Base-by-base conservation (phyloP, 495 filamentous ascomycete species). In the Amphirosellinia nigrospora region DNA sequence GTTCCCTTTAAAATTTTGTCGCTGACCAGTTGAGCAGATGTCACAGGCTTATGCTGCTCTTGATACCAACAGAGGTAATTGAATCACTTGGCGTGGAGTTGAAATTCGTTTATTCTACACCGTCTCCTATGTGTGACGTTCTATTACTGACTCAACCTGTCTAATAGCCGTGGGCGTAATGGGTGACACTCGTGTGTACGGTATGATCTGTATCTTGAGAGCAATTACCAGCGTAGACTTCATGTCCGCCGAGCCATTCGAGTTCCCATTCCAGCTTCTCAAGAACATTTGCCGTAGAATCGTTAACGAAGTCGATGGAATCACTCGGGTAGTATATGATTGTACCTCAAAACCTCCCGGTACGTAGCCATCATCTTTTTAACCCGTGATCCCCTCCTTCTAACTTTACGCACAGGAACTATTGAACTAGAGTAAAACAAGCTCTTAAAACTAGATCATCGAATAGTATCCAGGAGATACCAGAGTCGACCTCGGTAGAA, bases 11-110 rank as follows among this genome's bases (percentile, higher is more conserved):
- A 15, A 23, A 11, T 36, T 10, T 3, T 58, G 32, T 48, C 38
- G 30, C 50, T 53, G 28, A 69, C 34, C 6, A 4, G 13, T n/a
- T 4, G 23, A 39, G 13, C n/a, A 78, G 64, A 93, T 94, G 63
- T 87, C 83, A 64, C 93, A 97, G 78, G 95, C 95, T 5, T 97
- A 89, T 72, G 96, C 93, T 23, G 96, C 88, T 19, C 81, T 98
- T 32, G 82, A 93, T 50, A 89, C 90, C 4, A 81, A 76, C 74
- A 78, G 71, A 56, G 70, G 71, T 76, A 41, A 84, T 58, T 63
- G 41, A 45, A 46, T 26, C 11, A 16, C 34, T 13, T 10, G 3
- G 13, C 28, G 4, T 46, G 10, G 16, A 1, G 26, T 68, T 7
- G 23, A 19, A 28, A 11, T 26, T 21, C 52, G 26, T 5, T 19